phyloP scores from a whole-genome alignment of 2,329 filamentous ascomycete genomes.

The Phialophora tarda region DNA sequence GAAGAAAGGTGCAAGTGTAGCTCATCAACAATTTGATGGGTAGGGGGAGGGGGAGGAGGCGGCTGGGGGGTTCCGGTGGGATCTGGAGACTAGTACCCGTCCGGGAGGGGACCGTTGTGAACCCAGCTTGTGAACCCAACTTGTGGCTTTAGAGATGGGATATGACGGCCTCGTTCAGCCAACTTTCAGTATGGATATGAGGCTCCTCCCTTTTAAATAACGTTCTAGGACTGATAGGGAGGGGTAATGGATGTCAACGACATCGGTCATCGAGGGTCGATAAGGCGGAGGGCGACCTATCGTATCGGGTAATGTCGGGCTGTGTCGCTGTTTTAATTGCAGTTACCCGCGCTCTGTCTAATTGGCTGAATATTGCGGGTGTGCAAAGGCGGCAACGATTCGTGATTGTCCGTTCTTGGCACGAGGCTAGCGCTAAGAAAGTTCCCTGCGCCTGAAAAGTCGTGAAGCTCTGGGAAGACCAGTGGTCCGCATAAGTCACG shows the following conservation, averaged over 20 bases:
- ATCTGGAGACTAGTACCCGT: neutral
- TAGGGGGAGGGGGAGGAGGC: neutral
- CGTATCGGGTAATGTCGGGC: neutral
- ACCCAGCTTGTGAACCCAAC: neutral
- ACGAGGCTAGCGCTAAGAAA: constrained; percentile 15
- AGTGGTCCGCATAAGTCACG: constrained; percentile 27
- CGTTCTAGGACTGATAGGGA: neutral
- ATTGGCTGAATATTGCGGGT: neutral
- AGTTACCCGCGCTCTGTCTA: neutral
- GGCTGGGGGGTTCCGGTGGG: neutral
- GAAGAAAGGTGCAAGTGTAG: neutral
- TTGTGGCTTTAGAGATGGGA: no score
- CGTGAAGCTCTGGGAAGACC: constrained; percentile 29
- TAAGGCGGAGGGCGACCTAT: neutral
- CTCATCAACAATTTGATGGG: neutral
- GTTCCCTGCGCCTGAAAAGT: constrained; percentile 35
- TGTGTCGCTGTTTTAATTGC: constrained; percentile 1
- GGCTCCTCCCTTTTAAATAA: neutral
- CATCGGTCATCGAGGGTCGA: constrained; percentile 3
- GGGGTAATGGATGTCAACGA: neutral
- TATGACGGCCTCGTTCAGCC: no score
- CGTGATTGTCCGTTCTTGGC: neutral
- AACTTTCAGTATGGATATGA: neutral
- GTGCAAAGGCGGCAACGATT: neutral
- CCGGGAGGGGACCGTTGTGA: neutral